A percentile compares a stretch with the other conserved stretches of the same genome.
Evolutionary conservation across 2,329 filamentous ascomycete species (phyloP).

Genomic region (Neofusicoccum parvum): DNA sequence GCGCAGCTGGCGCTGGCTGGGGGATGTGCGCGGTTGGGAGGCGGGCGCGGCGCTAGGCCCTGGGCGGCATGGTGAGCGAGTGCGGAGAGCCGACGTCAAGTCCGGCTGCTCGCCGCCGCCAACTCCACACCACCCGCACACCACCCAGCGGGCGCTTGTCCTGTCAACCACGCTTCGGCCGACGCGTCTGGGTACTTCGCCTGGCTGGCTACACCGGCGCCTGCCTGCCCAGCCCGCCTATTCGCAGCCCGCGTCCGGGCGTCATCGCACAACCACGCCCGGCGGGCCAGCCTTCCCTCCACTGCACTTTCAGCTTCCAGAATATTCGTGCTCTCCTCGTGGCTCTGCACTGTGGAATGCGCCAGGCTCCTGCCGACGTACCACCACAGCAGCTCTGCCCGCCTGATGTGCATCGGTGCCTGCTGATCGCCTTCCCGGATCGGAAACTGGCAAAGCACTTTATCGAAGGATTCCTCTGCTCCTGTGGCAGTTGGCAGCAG

Average conservation of each 20-base stretch:
- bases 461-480: background rate
- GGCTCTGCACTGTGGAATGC: background rate
- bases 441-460: background rate
- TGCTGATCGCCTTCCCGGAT: background rate
- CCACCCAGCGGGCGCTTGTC: background rate
- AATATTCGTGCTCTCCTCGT: background rate
- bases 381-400: background rate
- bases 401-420: background rate
- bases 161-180: background rate
- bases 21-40: background rate
- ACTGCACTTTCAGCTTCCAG: background rate
- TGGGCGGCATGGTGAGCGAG: background rate
- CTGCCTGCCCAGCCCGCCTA: background rate
- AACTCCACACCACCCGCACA: background rate
- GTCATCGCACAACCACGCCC: background rate
- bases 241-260: background rate
- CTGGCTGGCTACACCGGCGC: background rate
- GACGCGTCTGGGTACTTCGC: background rate
- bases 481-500: background rate
- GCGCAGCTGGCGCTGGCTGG: background rate
- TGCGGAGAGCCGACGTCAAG: constrained; percentile 15
- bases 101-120: background rate
- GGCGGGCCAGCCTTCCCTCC: background rate
- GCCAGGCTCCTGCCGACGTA: background rate
- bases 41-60: background rate